Evolutionary conservation across 2,329 filamentous ascomycete genomes (phyloP), one percentile per base, ranked within the genome.

Genomic region (Colletotrichum cuscutae): DNA sequence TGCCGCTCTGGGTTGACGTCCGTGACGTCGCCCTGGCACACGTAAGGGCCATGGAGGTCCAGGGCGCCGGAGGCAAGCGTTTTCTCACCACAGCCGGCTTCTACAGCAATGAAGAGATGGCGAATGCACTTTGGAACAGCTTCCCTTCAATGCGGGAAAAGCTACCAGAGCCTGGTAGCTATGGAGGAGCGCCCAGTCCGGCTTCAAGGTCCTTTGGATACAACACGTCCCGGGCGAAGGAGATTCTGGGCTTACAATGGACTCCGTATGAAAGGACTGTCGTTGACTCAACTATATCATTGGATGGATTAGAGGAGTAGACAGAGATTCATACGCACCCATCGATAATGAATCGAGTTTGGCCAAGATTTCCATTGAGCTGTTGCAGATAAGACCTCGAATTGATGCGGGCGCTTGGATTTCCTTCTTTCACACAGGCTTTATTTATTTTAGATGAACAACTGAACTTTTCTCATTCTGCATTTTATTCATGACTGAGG

Each of bases 221-320:
- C 85, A 81, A 78, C 80, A 81, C 68, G 82, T 84, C 74, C 15
- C 42, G 61, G 11, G 82, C 87, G 75, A 88, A 86, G 75, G 82
- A 81, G 74, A 79, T 88, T 5, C 75, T 89, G 49, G 86, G 86
- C 5, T 75, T 88, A 62, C 82, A 86, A 73, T 89, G 84, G 76
- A 85, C 78, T 72, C 78, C 77, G 0, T 79, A 89, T 26, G 85
- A 88, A 76, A 80, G 88, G 72, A 83, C 80, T 11, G 84, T 89
- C 52, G 80, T 85, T 13, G 87, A 89, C 77, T 69, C 70, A 5
- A 65, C 76, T n/a, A 56, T 56, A 42, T 71, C 68, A 7, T 24
- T 72, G 4, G 28, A 9, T 7, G 54, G 46, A 19, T 62, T 71
- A 37, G 0, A 32, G 19, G 58, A 28, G 35, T 72, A 46, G 56